Evolutionary conservation across 1,139 yeast species (phyloP), one percentile per base, ranked within the genome.

Genomic region (Magnusiomyces magnusii): DNA sequence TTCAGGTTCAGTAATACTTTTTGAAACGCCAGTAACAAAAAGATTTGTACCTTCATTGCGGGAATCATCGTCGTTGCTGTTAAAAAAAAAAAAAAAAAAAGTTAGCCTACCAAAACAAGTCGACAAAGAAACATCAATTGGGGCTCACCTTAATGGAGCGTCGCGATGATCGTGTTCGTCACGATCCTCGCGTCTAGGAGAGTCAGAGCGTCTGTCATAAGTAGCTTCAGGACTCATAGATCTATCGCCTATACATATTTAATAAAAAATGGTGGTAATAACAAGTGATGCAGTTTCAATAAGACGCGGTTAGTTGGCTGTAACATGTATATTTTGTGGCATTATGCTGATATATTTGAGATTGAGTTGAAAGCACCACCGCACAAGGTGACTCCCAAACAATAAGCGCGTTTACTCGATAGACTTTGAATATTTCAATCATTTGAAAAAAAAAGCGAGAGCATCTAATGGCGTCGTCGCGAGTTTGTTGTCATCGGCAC

Each of bases 11-110:
- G 68, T 67, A 47, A 74, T 69, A 3, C 72, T 64, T 36, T 69
- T 64, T 21, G 75, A 64, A 54, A 74, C 61, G 2, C 77, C 77
- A 19, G 76, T 69, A 27, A 74, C 76, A 63, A 73, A 74, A 58
- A 74, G 62, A 60, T 73, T 74, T 55, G 75, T 73, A 2, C 76
- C 76, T 54, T 68, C 71, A 60, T 73, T 72, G 50, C 61, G 62
- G 21, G 69, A 66, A 50, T 70, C 74, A 15, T 57, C 61, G 13
- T 62, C 65, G 21, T 5, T 23, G 39, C 19, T 50, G 7, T n/a
- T 21, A 23, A 44, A 44, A 44, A 44, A 44, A 44, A 44, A 5
- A 44, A 13, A 7, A 31, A 31, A 13, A 31, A 31, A 31, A 31
- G 36, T 31, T 31, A 31, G 36, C 10, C 7, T 31, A 44, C 17